Percentiles rank a stretch among this genome's conserved stretches.
phyloP scores from a whole-genome alignment of 495 filamentous ascomycete genomes.

The Penicillium cosmopolitanum region DNA sequence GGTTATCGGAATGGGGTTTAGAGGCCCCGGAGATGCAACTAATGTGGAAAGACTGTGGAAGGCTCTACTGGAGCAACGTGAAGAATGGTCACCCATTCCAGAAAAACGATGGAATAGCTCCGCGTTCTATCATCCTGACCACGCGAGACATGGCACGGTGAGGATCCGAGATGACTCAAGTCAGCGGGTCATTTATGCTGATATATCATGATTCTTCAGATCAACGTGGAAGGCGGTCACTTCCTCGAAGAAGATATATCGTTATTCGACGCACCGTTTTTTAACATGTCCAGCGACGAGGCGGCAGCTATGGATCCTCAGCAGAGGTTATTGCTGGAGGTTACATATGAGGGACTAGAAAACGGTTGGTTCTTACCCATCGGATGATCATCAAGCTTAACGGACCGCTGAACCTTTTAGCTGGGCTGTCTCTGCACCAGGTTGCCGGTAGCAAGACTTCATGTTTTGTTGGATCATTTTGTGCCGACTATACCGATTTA shows the following conservation, averaged over 20 bases:
- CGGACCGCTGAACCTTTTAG: slow-evolving; percentile 8
- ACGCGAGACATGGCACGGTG: slow-evolving; percentile 30
- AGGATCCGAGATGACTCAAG: background rate
- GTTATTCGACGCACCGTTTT: slow-evolving; percentile 63
- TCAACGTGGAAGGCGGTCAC: slow-evolving; percentile 39
- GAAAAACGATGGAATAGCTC: slow-evolving; percentile 52
- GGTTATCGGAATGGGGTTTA: slow-evolving; percentile 64
- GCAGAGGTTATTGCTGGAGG: slow-evolving; percentile 59
- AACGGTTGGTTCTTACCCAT: slow-evolving; percentile 18
- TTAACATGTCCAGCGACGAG: slow-evolving; percentile 58
- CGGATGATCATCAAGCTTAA: background rate
- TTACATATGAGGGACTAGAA: slow-evolving; percentile 63
- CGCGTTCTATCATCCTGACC: slow-evolving; percentile 60
- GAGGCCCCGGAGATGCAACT: slow-evolving; percentile 57
- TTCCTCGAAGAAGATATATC: slow-evolving; percentile 56
- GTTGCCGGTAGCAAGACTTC: slow-evolving; percentile 53
- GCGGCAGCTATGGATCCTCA: slow-evolving; percentile 56
- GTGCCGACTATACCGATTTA: slow-evolving; percentile 36
- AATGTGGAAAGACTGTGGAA: slow-evolving; percentile 59
- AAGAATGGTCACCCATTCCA: slow-evolving; percentile 55
- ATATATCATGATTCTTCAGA: slow-evolving; percentile 20
- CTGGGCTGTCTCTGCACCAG: slow-evolving; percentile 31
- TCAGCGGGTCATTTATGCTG: background rate
- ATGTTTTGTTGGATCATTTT: slow-evolving; percentile 48
- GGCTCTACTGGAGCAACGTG: slow-evolving; percentile 52